Evolutionary conservation across 139 green algal genomes (phyloP).

Genomic region (Picochlorum costavermella): DNA sequence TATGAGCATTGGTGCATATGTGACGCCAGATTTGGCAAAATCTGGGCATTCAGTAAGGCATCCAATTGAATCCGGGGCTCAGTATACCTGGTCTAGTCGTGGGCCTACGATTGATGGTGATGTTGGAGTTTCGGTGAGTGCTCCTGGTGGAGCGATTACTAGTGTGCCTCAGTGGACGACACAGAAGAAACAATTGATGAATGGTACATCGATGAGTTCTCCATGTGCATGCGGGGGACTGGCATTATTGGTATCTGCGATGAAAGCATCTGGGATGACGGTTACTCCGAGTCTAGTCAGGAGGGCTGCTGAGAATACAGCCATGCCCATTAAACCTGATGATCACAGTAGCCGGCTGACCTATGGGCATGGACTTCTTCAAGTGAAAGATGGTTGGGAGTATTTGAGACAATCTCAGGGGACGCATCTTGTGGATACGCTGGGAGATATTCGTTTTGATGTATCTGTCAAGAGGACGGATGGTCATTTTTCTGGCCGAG

Average conservation of each 20-base stretch:
- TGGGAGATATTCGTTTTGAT: constrained; percentile 40
- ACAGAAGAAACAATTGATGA: constrained; percentile 77
- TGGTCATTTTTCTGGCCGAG: constrained; percentile 26
- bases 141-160: constrained; percentile 64
- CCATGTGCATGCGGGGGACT: constrained; percentile 69
- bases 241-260: constrained; percentile 66
- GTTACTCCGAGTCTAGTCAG: constrained; percentile 38
- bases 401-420: constrained; percentile 48
- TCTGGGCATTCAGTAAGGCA: constrained; percentile 59
- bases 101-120: constrained; percentile 70
- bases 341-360: constrained; percentile 52
- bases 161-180: constrained; percentile 71
- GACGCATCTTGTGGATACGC: background rate
- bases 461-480: constrained; percentile 37
- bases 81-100: constrained; percentile 75
- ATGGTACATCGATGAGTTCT: constrained; percentile 73
- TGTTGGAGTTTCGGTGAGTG: constrained; percentile 63
- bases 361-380: constrained; percentile 73
- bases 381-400: constrained; percentile 72
- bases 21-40: constrained; percentile 66
- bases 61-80: constrained; percentile 31
- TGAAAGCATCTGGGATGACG: constrained; percentile 36
- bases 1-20: constrained; percentile 74
- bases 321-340: constrained; percentile 25
- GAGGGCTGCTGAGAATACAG: constrained; percentile 63